phyloP scores from a whole-genome alignment of 768 basidiomycete species.

The Clitopilus passeckerianus region DNA sequence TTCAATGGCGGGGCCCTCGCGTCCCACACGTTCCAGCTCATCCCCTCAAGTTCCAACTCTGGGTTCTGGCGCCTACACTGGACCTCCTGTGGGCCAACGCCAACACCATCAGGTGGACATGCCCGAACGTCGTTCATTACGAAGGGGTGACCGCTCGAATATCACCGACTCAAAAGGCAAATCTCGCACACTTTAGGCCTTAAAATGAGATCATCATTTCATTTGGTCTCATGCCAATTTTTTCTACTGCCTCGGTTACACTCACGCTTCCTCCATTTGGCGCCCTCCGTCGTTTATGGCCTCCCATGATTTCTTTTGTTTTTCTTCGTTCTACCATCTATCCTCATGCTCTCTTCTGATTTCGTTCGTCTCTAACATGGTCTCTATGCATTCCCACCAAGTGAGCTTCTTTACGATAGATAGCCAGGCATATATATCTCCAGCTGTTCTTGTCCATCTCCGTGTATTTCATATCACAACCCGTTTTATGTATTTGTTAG shows the following conservation, averaged over 20 bases:
- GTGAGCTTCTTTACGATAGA: not conserved
- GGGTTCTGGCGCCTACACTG: not conserved
- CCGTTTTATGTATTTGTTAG: not conserved
- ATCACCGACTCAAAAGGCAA: not conserved
- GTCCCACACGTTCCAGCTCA: not conserved
- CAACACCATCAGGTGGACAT: not conserved
- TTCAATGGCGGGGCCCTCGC: not conserved
- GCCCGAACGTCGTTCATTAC: not conserved
- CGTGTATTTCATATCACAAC: not conserved
- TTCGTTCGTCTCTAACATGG: not conserved
- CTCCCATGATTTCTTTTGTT: too few species aligned
- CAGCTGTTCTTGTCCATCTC: not conserved
- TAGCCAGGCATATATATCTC: not conserved
- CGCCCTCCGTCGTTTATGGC: not conserved
- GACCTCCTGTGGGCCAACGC: not conserved
- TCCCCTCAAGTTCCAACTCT: not conserved
- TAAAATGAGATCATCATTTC: not conserved
- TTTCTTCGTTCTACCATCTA: not conserved
- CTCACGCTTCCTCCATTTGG: not conserved
- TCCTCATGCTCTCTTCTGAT: not conserved
- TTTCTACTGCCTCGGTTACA: not conserved
- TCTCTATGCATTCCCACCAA: not conserved
- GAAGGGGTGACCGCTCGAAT: not conserved
- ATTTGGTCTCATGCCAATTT: not conserved
- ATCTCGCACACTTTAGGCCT: not conserved